A percentile compares a stretch with the other conserved stretches of the same genome.
Conservation (phyloP, 768 basidiomycete genomes). For the Tulasnella sp. region DNA sequence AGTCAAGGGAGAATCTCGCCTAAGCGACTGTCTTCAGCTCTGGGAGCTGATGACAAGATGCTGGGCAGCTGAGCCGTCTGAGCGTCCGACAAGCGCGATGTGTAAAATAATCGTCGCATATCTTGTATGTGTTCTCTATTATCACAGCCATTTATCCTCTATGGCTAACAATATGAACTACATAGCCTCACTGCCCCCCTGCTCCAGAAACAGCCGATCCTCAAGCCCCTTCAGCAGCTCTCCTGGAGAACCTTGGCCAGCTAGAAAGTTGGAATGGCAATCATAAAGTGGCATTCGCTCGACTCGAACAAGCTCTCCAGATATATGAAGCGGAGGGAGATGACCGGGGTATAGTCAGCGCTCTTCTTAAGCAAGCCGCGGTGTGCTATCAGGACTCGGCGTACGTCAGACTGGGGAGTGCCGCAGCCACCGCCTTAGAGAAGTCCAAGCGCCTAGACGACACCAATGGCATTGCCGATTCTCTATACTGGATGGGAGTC, state of each 20-base stretch:
- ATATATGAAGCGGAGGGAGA: not conserved
- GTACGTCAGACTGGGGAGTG: no score
- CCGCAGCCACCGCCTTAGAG: not conserved
- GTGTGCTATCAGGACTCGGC: not conserved
- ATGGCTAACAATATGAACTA: no score
- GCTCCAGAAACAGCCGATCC: not conserved
- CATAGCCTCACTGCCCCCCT: not conserved
- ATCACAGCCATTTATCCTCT: fast-evolving
- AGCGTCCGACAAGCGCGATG: not conserved
- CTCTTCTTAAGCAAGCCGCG: not conserved
- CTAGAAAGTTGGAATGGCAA: not conserved
- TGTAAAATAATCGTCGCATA: not conserved
- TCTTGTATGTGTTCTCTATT: not conserved
- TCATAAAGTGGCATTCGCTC: not conserved
- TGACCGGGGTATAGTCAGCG: not conserved
- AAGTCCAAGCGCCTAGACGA: not conserved
- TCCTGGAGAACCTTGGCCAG: not conserved
- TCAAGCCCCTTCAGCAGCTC: not conserved
- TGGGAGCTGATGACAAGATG: not conserved
- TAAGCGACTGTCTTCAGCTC: not conserved
- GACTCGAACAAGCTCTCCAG: not conserved
- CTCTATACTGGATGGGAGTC: not conserved
- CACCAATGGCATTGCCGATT: not conserved
- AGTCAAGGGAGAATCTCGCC: not conserved
- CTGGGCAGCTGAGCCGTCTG: not conserved